Evolutionary conservation across 768 basidiomycete species (phyloP), one percentile per base, ranked within the genome.

Genomic region (Auriscalpium orientale): DNA sequence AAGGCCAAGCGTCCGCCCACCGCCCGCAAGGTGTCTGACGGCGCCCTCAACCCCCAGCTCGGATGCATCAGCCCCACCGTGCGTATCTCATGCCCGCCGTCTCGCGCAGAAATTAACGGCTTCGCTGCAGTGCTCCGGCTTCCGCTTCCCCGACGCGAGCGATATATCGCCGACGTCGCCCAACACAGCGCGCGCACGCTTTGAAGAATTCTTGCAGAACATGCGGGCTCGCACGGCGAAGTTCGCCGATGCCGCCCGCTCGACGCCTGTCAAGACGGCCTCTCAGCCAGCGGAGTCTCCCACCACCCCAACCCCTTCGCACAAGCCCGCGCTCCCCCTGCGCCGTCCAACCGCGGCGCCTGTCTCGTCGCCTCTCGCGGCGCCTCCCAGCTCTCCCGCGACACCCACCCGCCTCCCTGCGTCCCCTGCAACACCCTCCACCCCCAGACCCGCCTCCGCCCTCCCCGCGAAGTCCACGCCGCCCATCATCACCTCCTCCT

Each of bases 341-440:
- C 28, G 28, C 28, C 28, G 28, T 28, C 28, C 28, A 28, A 28
- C 28, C 28, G 28, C 28, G 28, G 22, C 35, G 11, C 18, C 28
- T 1, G 40, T 40, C 21, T 6, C 56, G n/a, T 49, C 56, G 2
- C 52, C 51, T 3, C 52, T 52, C 15, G 8, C n/a, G 4, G 66
- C 63, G 44, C 67, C 69, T 21, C 68, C 61, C 40, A 43, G 15
- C 40, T 28, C 28, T 28, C 28, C 28, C 28, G 28, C 28, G 28
- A 43, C 18, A 57, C 59, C 16, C 53, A 53, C 18, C 65, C 64
- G 45, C 67, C 67, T 20, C 55, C 66, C 57, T 20, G 55, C 51
- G 59, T 64, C 65, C 48, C 57, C 62, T 55, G 56, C 54, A 9
- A 62, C 28, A 35, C 66, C 66, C 33, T 50, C 43, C 43, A 35